Base-by-base conservation (phyloP, 2,329 filamentous ascomycete species). In the Juglanconis sp. region DNA sequence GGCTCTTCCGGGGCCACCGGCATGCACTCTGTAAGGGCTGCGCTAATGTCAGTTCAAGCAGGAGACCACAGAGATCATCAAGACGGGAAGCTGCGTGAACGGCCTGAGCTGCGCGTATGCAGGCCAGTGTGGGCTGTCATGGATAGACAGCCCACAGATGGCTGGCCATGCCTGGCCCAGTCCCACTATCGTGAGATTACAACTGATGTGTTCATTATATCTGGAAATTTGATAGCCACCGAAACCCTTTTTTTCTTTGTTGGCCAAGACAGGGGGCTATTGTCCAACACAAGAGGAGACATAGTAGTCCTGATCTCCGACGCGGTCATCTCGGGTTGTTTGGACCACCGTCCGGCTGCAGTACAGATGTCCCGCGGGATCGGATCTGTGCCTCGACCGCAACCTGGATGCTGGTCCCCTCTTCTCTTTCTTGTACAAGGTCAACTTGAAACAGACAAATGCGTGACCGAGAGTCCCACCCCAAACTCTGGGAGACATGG, bases 31-130 rank as follows among this genome's bases (percentile, higher is more conserved):
- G 5, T 44, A 51, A 35, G 24, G 53, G 36, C 53, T 46, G n/a
- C 50, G 47, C 52, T 55, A 42, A 42, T 44, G 36, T 30, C 34
- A 50, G 38, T 54, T 49, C 31, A 30, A 46, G 30, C 52, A 40
- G 34, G 52, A 35, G 35, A 47, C 36, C 51, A 48, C 24, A 50
- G 32, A 49, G 46, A 56, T 55, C 17, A 38, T 40, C 30, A 9
- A 48, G 46, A 53, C 40, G 48, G 61, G 47, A 58, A 59, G 57
- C 49, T 56, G 48, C 56, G 51, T 57, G 58, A 57, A 53, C 53
- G 36, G 51, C 56, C 52, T 42, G 51, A 62, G 56, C 58, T 68
- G 62, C 67, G 64, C 65, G 63, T 64, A 60, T 61, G 62, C 62
- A 65, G 36, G 59, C 51, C 47, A 59, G 44, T 55, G 50, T 62